Evolutionary conservation across 2,329 filamentous ascomycete genomes (phyloP), one percentile per base, ranked within the genome.

Genomic region (Thielaviopsis punctulata): DNA sequence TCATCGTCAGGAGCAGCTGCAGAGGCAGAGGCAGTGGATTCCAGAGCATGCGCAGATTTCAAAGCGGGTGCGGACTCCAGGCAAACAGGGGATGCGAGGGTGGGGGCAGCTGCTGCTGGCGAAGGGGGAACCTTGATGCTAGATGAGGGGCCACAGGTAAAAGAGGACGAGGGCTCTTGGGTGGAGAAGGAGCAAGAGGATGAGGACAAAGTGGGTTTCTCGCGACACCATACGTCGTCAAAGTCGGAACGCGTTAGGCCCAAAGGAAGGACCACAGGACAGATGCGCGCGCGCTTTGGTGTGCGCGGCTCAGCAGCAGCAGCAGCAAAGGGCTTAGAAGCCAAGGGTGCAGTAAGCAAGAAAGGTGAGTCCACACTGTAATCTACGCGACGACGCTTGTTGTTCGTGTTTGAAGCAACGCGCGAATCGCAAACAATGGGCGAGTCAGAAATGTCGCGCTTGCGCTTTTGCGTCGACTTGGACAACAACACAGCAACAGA

Each of bases 161-260:
- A n/a, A n/a, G n/a, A n/a, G n/a, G n/a, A n/a, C n/a, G n/a, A n/a
- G n/a, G n/a, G n/a, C n/a, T n/a, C n/a, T n/a, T n/a, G 33, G 27
- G 52, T 48, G 15, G 27, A 19, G 4, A 15, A 21, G 13, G 52
- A 54, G 6, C 36, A 33, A 22, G 44, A 18, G 25, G 48, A 45
- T 25, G 52, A 45, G 9, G 24, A 44, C n/a, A 41, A 27, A 25
- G 44, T 33, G 22, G 27, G 41, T 21, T 45, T 41, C 33, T 54
- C 48, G 39, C 41, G 27, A 33, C 48, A 18, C 44, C 43, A 54
- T 10, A 48, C 45, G 45, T 64, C 63, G 63, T 81, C 76, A 59
- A 74, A 82, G 62, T 81, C 77, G 33, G 69, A 64, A 24, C 76
- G 71, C 56, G 72, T 75, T 10, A 81, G 69, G 3, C 78, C 78